Evolutionary conservation across 345 rosid species (phyloP), one percentile per base, ranked within the genome.

Genomic region (Citrus reticulata): DNA sequence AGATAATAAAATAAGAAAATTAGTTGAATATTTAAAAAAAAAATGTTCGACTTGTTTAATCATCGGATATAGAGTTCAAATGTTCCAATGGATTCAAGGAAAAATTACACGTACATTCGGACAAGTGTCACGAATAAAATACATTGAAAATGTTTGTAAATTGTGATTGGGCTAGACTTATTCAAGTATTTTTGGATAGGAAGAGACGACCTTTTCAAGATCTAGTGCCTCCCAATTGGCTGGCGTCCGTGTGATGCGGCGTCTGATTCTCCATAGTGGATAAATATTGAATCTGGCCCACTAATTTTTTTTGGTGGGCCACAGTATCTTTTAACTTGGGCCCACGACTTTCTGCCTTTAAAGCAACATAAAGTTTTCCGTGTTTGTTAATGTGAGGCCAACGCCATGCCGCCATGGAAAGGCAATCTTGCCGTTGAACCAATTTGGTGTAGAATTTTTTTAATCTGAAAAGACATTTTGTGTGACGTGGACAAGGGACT

Each of bases 221-320:
- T 27, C 39, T 7, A 16, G 37, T 10, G 59, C 39, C 5, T 67
- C 20, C 20, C 16, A 4, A 64, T 59, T 25, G 76, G 61, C 13
- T 55, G 69, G 59, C 42, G 4, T n/a, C 20, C 70, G 13, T 29
- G 17, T 6, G 58, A 63, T 6, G 71, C 49, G 78, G 78, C 58
- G 73, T 46, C 64, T 3, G 34, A 2, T 54, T 40, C 65, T 67
- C 67, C 9, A 4, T 64, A 55, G 64, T 76, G 69, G 83, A 81
- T 81, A 81, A 76, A 81, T 76, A 63, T 7, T 39, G 76, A 49
- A 14, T 7, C 14, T 37, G 67, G 35, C 67, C 67, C 55, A 59
- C 67, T 32, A 6, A 7, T 0, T 1, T n/a, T 10, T 22, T 5
- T 22, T 57, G 17, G 49, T 57, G 51, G 66, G 24, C 65, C 54